phyloP scores from a whole-genome alignment of 225 moss, liverwort and hornwort genomes.

The Climacium dendroides region DNA sequence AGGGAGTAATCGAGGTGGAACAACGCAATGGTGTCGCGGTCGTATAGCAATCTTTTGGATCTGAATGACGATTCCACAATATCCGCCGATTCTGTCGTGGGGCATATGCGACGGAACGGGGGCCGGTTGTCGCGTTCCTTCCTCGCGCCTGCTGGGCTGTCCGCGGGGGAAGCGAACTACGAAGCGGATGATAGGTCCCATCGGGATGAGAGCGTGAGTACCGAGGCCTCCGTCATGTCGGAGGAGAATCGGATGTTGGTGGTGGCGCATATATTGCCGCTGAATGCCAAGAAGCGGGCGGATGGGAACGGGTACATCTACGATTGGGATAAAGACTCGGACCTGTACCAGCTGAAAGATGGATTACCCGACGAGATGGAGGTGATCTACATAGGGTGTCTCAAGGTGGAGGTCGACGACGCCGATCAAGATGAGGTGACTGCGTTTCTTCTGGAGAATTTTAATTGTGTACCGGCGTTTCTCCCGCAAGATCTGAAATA shows the following conservation, averaged over 20 bases:
- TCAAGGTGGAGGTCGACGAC: conserved; percentile 78
- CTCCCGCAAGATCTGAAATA: conserved; percentile 49
- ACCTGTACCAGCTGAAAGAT: conserved; percentile 71
- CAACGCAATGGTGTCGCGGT: conserved; percentile 70
- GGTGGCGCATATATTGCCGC: conserved; percentile 82
- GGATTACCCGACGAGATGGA: conserved; percentile 77
- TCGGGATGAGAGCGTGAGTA: conserved; percentile 43
- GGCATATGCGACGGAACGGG: conserved; percentile 23
- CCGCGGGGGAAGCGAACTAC: conserved; percentile 14
- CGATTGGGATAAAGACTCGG: conserved; percentile 80
- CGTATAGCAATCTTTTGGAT: conserved; percentile 88
- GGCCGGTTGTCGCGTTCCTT: conserved; percentile 35
- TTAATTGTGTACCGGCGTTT: conserved; percentile 93
- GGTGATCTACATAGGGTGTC: conserved; percentile 83
- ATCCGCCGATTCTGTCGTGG: conserved; percentile 45
- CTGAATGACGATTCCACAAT: conserved; percentile 56
- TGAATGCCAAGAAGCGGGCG: conserved; percentile 50
- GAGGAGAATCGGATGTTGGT: conserved; percentile 87
- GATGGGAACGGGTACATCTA: conserved; percentile 60
- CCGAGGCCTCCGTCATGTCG: conserved; percentile 54
- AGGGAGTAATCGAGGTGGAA: neutral
- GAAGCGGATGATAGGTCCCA: conserved; percentile 28
- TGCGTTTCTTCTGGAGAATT: conserved; percentile 56
- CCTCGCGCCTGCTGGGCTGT: conserved; percentile 38
- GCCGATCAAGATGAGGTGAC: conserved; percentile 86